These are phyloP conservation scores for Xylaria venustula DNA, from an alignment of 495 filamentous ascomycete species.

Conservation along the genomic window DNA sequence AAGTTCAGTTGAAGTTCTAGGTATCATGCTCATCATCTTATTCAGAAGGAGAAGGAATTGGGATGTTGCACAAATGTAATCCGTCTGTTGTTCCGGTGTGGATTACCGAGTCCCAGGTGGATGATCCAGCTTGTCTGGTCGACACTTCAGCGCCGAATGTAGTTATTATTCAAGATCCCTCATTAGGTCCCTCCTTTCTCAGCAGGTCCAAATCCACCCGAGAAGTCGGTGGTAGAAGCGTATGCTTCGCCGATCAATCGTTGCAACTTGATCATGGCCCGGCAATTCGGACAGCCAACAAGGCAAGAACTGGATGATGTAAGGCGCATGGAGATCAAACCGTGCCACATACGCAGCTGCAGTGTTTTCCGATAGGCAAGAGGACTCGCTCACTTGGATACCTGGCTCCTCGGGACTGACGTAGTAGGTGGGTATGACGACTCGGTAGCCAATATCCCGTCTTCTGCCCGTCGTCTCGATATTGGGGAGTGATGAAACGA, in stretches of 20 bases:
- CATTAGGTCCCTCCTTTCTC: no score
- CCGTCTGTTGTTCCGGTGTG: no score
- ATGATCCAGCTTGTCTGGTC: no score
- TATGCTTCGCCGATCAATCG: background rate
- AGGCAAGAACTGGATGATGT: background rate
- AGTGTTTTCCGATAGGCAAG: constrained; percentile 13
- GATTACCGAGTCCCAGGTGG: no score
- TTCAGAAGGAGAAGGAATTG: no score
- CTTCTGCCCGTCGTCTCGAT: constrained; percentile 1
- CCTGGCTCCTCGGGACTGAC: background rate
- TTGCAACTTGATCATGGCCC: no score
- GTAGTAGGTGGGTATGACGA: constrained; percentile 3
- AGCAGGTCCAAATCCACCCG: no score
- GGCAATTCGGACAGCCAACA: background rate
- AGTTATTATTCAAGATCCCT: no score
- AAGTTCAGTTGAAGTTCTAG: no score
- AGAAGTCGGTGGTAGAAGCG: background rate
- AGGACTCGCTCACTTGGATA: background rate
- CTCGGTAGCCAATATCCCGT: constrained; percentile 4
- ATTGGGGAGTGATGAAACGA: constrained; percentile 3
- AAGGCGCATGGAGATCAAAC: background rate
- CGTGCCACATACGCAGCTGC: background rate
- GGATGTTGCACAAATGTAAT: no score
- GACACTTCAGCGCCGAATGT: no score
- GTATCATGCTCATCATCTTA: no score